Conservation (phyloP, 495 filamentous ascomycete species). For the Aspergillus olivimuriae region DNA sequence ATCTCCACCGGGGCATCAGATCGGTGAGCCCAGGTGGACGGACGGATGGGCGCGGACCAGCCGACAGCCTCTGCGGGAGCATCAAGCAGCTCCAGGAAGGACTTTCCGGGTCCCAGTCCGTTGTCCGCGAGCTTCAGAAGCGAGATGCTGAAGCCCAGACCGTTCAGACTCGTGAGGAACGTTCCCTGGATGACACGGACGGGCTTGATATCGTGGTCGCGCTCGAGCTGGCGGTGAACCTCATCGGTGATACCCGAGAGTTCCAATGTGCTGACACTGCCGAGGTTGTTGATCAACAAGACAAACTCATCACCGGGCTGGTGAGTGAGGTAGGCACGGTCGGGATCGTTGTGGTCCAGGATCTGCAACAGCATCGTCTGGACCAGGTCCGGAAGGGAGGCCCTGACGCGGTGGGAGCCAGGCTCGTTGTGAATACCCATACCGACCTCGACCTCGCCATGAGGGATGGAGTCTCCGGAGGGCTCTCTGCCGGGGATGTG, state of each 20-base stretch:
- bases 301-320: slow-evolving; percentile 58
- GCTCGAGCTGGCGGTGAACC: slow-evolving; percentile 68
- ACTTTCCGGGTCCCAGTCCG: slow-evolving; percentile 64
- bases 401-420: slow-evolving; percentile 65
- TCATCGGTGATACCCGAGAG: slow-evolving; percentile 85
- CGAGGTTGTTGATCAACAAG: slow-evolving; percentile 87
- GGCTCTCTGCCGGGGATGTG: slow-evolving; percentile 77
- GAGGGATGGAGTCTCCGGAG: slow-evolving; percentile 49
- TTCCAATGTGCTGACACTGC: slow-evolving; percentile 85
- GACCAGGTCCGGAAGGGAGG: slow-evolving; percentile 65
- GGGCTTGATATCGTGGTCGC: slow-evolving; percentile 64
- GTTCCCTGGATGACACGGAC: slow-evolving; percentile 54
- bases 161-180: slow-evolving; percentile 83
- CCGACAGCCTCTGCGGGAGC: slow-evolving; percentile 77
- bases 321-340: slow-evolving; percentile 72
- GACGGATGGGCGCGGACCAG: slow-evolving; percentile 68
- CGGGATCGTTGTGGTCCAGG: slow-evolving; percentile 69
- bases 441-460: slow-evolving; percentile 82
- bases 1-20: slow-evolving; percentile 32
- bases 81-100: slow-evolving; percentile 84
- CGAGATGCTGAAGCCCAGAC: slow-evolving; percentile 84
- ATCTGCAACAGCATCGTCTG: slow-evolving; percentile 74
- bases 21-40: slow-evolving; percentile 48
- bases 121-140: slow-evolving; percentile 77
- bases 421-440: slow-evolving; percentile 99